Percentiles rank a stretch among this genome's conserved stretches.
phyloP scores from a whole-genome alignment of 345 rosid species.

The Dimocarpus longan region DNA sequence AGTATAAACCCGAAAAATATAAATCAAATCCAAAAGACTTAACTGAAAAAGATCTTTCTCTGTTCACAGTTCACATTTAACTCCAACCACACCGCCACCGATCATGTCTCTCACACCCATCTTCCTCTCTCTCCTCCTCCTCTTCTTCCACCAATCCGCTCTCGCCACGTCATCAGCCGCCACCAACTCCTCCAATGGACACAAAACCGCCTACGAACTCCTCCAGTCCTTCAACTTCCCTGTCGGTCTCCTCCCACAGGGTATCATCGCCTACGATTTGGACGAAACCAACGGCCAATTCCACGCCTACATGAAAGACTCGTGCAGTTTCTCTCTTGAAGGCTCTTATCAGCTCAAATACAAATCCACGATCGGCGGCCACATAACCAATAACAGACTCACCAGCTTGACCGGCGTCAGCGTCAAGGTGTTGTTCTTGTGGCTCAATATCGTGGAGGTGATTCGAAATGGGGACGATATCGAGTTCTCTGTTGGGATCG shows the following conservation, averaged over 20 bases:
- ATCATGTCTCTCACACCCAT: slow-evolving; percentile 22
- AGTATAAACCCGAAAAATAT: background rate
- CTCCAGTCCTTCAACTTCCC: slow-evolving; percentile 77
- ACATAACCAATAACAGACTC: slow-evolving; percentile 62
- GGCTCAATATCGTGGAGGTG: slow-evolving; percentile 95
- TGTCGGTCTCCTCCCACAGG: slow-evolving; percentile 78
- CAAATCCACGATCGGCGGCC: slow-evolving; percentile 75
- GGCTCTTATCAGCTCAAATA: slow-evolving; percentile 88
- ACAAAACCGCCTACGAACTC: slow-evolving; percentile 64
- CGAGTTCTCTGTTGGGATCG: slow-evolving; percentile 86
- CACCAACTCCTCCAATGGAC: slow-evolving; percentile 18
- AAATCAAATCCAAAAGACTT: background rate
- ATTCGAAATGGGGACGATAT: slow-evolving; percentile 57
- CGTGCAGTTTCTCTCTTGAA: slow-evolving; percentile 84
- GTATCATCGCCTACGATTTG: slow-evolving; percentile 59
- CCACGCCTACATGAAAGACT: slow-evolving; percentile 54
- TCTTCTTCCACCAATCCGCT: slow-evolving; percentile 26
- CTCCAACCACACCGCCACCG: background rate
- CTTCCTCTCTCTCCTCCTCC: slow-evolving; percentile 2
- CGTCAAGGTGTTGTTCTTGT: slow-evolving; percentile 81
- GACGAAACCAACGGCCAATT: slow-evolving; percentile 66
- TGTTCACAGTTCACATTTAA: background rate
- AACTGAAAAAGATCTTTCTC: background rate
- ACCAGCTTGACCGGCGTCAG: slow-evolving; percentile 69
- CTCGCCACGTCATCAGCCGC: slow-evolving; percentile 30